phyloP scores from a whole-genome alignment of 164 flowering plant genomes.

The Amborella trichopoda region DNA sequence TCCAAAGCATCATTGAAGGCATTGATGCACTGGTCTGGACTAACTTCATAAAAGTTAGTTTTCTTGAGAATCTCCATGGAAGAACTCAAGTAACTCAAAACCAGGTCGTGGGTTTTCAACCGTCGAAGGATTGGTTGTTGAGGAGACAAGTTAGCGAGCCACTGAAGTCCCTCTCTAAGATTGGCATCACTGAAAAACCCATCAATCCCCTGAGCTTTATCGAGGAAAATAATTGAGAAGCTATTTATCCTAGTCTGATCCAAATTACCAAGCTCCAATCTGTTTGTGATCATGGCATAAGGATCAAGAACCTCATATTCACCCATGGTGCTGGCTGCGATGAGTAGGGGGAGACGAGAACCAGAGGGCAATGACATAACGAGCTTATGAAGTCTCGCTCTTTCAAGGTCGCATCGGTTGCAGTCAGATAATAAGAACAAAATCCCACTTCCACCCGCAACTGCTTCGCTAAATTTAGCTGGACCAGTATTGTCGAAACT shows the following conservation, averaged over 20 bases:
- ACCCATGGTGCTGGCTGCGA: conserved; percentile 27
- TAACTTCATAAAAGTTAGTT: conserved; percentile 22
- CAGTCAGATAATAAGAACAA: conserved; percentile 41
- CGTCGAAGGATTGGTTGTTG: conserved; percentile 37
- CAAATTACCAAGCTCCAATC: conserved; percentile 38
- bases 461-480: conserved; percentile 13
- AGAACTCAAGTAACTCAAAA: conserved; percentile 33
- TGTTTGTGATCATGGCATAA: conserved; percentile 15
- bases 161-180: conserved; percentile 54
- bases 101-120: conserved; percentile 45
- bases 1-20: conserved; percentile 73
- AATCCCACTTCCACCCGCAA: conserved; percentile 54
- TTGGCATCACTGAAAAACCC: conserved; percentile 48
- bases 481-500: conserved; percentile 9
- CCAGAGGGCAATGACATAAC: conserved; percentile 40
- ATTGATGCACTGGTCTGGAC: conserved; percentile 50
- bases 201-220: conserved; percentile 16
- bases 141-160: conserved; percentile 71
- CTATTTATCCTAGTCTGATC: conserved; percentile 40
- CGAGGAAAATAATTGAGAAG: conserved; percentile 28
- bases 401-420: conserved; percentile 54
- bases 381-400: conserved; percentile 38
- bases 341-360: conserved; percentile 60
- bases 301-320: conserved; percentile 17
- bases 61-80: conserved; percentile 29